Evolutionary conservation across 495 filamentous ascomycete species (phyloP), one percentile per base, ranked within the genome.

Genomic region (Parachaetomium inaequale): DNA sequence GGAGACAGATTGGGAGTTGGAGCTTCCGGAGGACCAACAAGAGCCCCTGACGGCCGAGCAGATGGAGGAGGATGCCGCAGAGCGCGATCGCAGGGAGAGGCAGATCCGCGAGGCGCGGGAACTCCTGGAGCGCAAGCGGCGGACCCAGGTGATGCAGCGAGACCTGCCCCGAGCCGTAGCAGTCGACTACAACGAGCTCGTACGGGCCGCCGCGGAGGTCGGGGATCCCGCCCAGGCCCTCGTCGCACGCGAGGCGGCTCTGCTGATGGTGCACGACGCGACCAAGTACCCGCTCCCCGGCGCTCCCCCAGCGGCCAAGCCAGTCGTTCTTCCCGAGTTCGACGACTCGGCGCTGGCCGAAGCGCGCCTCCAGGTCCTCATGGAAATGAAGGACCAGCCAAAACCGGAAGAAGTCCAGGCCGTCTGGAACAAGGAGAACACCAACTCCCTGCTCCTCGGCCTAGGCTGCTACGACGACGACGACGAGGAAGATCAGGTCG

Each of bases 141-240:
- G 91, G 64, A 94, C 90, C 0, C 93, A 96, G 66, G 93, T 93
- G 14, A 84, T 97, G 68, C 94, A 98, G 74, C 87, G 82, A 59
- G 84, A 84, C 19, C 75, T 98, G 38, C 94, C 94, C 36, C 85
- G 94, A 36, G 91, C 95, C 11, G 79, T 82, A 11, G 73, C 81
- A 8, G 79, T 98, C 14, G 87, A 98, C 72, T 74, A 91, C 23
- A 81, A 88, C 61, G 81, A 82, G 2, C 70, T 96, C 63, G 68
- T 93, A 21, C 78, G 86, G 58, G 81, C 77, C 32, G 85, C 89
- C 1, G 71, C 71, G n/a, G 60, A 72, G 21, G 47, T 72, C 2
- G 59, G 67, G 17, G 71, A 77, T 43, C 69, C 74, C 0, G 70
- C 74, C 6, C 77, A 83, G 61, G 76, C 78, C 3, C 70, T 86